These are phyloP conservation scores for Uronychia setigera DNA, from an alignment of 73 alveolate genomes.

Conservation along the genomic window DNA sequence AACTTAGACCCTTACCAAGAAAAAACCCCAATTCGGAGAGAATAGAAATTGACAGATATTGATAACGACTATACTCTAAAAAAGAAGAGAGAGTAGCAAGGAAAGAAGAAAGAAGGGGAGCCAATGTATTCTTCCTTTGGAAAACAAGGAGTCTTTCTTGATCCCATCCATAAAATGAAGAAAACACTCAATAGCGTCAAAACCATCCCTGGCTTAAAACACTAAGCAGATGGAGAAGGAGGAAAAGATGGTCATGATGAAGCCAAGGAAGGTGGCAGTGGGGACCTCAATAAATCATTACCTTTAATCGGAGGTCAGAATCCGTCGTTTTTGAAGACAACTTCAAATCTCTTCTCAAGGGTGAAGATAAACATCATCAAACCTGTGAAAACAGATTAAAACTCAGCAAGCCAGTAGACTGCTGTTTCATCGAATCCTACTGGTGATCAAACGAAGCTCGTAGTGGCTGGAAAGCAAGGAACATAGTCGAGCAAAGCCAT, in stretches of 20 bases:
- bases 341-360: background rate
- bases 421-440: no score
- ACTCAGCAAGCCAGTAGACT: no score
- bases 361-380: background rate
- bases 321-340: background rate
- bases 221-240: background rate
- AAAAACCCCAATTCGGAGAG: background rate
- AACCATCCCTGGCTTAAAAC: no score
- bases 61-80: background rate
- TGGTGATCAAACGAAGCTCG: no score
- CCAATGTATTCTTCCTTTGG: slow-evolving; percentile 1
- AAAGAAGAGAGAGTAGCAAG: background rate
- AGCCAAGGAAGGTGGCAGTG: background rate
- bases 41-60: background rate
- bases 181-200: background rate
- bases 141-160: background rate
- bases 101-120: background rate
- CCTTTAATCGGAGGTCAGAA: background rate
- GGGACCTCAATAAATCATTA: no score
- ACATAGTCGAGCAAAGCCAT: no score
- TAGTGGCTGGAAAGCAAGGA: no score
- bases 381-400: background rate
- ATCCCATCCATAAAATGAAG: background rate
- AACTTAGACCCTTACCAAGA: background rate
- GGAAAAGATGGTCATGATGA: background rate